Evolutionary conservation across 2,329 filamentous ascomycete species (phyloP).

Genomic region (Pyrenophora seminiperda): DNA sequence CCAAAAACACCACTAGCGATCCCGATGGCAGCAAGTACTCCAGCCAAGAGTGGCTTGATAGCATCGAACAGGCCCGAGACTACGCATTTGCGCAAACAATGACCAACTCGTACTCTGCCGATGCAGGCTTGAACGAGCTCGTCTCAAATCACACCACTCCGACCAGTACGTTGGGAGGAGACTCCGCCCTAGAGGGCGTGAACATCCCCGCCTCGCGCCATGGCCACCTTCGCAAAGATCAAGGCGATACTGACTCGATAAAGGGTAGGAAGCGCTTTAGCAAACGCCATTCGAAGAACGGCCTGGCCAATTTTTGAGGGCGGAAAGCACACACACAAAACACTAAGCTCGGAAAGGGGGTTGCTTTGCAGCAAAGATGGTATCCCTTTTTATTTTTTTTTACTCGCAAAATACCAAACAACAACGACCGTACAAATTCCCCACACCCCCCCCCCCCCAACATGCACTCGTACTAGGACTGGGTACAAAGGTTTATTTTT

Average conservation of each 20-base stretch:
- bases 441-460: neutral
- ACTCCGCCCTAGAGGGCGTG: slow-evolving; percentile 48
- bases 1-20: slow-evolving; percentile 71
- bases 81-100: slow-evolving; percentile 76
- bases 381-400: neutral
- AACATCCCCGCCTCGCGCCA: slow-evolving; percentile 60
- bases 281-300: slow-evolving; percentile 91
- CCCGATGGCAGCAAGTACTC: slow-evolving; percentile 68
- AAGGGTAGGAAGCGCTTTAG: slow-evolving; percentile 75
- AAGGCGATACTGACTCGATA: slow-evolving; percentile 58
- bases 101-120: slow-evolving; percentile 67
- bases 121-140: slow-evolving; percentile 53
- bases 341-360: neutral
- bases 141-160: slow-evolving; percentile 72
- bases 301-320: slow-evolving; percentile 79
- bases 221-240: slow-evolving; percentile 55
- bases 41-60: slow-evolving; percentile 91
- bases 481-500: neutral
- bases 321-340: neutral
- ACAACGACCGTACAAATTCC: neutral
- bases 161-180: slow-evolving; percentile 71
- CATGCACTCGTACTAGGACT: slow-evolving; percentile 1
- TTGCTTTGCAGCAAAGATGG: neutral
- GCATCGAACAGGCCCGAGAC: slow-evolving; percentile 83
- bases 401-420: slow-evolving; percentile 9